Conservation (phyloP, 169 alveolate genomes). For the Theileria equi region DNA sequence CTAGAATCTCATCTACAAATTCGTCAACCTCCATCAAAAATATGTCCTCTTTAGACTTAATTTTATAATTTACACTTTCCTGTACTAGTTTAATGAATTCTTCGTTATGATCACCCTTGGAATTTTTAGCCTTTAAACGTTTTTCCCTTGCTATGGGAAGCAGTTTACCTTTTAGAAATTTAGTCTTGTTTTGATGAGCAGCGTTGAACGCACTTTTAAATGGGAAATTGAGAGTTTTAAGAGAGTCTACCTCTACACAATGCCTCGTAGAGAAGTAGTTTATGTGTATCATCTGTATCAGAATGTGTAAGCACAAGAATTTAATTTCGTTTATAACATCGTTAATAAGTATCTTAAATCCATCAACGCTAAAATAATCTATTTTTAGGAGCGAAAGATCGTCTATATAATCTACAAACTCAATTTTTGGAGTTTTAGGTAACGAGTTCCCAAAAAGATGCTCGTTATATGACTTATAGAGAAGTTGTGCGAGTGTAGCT, state of each 20-base stretch:
- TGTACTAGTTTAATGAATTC: constrained; percentile 16
- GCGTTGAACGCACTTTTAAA: constrained; percentile 28
- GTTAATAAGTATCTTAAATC: constrained; percentile 36
- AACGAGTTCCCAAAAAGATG: constrained; percentile 26
- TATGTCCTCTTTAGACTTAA: not conserved
- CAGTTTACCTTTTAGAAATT: constrained; percentile 16
- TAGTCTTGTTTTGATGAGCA: constrained; percentile 26
- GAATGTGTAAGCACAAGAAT: constrained; percentile 31
- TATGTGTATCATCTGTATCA: constrained; percentile 41
- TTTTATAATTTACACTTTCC: constrained; percentile 3
- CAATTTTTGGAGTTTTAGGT: constrained; percentile 27
- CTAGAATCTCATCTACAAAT: constrained; percentile 53
- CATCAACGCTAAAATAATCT: not conserved
- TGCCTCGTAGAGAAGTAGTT: constrained; percentile 29
- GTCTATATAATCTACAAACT: constrained; percentile 14
- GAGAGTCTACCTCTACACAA: constrained; percentile 28
- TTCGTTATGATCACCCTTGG: constrained; percentile 7
- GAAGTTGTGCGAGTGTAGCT: not conserved
- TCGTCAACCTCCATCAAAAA: constrained; percentile 40
- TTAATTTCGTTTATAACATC: constrained; percentile 1
- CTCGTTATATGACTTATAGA: constrained; percentile 39
- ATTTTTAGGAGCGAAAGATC: constrained; percentile 32
- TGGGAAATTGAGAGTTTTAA: constrained; percentile 3
- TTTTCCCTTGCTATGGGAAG: constrained; percentile 38
- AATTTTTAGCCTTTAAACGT: constrained; percentile 13